Conservation (phyloP, 805 yeast species). For the Monosporozyma siamensis region DNA sequence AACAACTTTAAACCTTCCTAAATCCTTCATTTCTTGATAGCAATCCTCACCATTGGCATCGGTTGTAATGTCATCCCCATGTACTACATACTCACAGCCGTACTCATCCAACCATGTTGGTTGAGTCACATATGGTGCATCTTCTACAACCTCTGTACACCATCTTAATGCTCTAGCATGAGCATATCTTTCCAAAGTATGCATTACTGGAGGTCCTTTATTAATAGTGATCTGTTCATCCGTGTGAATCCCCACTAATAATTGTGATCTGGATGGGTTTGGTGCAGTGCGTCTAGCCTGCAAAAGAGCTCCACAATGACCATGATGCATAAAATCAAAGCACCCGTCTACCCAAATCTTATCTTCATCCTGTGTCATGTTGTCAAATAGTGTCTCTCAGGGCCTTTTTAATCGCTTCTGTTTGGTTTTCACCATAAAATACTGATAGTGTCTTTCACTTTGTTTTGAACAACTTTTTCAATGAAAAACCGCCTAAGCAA, state of each 20-base stretch:
- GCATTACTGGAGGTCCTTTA: slow-evolving; percentile 96
- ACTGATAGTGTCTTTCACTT: no score
- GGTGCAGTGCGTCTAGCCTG: slow-evolving; percentile 80
- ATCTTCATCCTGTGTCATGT: slow-evolving; percentile 9
- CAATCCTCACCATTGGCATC: slow-evolving; percentile 95
- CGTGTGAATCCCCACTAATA: slow-evolving; percentile 65
- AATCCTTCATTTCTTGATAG: slow-evolving; percentile 70
- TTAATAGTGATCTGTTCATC: slow-evolving; percentile 76
- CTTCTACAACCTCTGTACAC: slow-evolving; percentile 60
- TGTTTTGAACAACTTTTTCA: no score
- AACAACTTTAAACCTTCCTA: slow-evolving; percentile 83
- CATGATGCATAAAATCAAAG: slow-evolving; percentile 96
- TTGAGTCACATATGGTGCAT: slow-evolving; percentile 86
- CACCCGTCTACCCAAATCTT: slow-evolving; percentile 96
- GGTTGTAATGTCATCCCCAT: slow-evolving; percentile 95
- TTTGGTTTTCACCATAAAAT: no score
- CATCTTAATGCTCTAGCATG: slow-evolving; percentile 90
- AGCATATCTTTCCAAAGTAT: slow-evolving; percentile 60
- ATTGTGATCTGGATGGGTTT: slow-evolving; percentile 30
- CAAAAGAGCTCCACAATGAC: slow-evolving; percentile 93
- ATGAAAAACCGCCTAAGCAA: no score
- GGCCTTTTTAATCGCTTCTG: no score
- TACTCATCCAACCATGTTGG: slow-evolving; percentile 66
- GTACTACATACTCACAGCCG: slow-evolving; percentile 86
- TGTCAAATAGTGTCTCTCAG: no score